Conservation (phyloP, 2,329 filamentous ascomycete species). For the Geosmithia morbida region DNA sequence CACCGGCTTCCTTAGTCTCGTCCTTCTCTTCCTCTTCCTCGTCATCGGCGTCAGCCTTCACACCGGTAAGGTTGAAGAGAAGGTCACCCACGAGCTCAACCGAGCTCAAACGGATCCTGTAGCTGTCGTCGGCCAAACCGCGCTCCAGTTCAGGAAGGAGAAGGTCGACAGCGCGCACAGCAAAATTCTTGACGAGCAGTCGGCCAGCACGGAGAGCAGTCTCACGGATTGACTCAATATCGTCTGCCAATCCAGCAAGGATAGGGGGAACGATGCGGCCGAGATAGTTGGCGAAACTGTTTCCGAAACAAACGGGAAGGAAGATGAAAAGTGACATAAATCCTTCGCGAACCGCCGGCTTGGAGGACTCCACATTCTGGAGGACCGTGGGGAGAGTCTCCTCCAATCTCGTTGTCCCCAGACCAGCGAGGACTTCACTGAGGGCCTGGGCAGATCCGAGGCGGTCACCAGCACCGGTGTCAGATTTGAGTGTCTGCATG, state of each 20-base stretch:
- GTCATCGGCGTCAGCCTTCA: conserved; percentile 66
- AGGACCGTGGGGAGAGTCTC: conserved; percentile 93
- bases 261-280: conserved; percentile 93
- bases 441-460: conserved; percentile 93
- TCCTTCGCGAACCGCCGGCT: conserved; percentile 82
- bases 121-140: conserved; percentile 91
- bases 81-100: conserved; percentile 95
- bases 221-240: conserved; percentile 90
- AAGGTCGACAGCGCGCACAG: conserved; percentile 84
- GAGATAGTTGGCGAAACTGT: conserved; percentile 94
- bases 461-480: conserved; percentile 90
- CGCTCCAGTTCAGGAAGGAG: conserved; percentile 89
- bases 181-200: conserved; percentile 95
- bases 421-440: conserved; percentile 85
- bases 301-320: conserved; percentile 95
- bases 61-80: conserved; percentile 93
- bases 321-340: conserved; percentile 99
- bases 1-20: conserved; percentile 68
- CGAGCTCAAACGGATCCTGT: conserved; percentile 94
- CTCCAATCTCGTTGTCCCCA: conserved; percentile 84
- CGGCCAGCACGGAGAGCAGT: conserved; percentile 90
- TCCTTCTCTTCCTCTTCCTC: conserved; percentile 63
- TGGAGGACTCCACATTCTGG: conserved; percentile 87
- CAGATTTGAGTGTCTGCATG: conserved; percentile 95
- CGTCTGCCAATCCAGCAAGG: conserved; percentile 83